Base-by-base conservation (phyloP, 2,329 filamentous ascomycete species). In the Emergomyces orientalis region DNA sequence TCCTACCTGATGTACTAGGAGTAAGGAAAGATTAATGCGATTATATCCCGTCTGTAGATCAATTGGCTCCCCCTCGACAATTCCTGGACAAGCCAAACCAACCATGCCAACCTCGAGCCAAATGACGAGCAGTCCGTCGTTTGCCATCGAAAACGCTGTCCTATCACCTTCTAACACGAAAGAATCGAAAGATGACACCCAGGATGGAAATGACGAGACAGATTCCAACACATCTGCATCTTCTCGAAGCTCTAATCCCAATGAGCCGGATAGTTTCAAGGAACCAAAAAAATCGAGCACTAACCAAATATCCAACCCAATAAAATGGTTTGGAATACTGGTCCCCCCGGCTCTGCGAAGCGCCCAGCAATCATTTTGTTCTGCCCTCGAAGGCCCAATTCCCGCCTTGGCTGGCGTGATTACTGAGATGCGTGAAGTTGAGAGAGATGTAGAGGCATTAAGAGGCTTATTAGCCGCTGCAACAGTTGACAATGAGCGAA, bases 291-390 rank as follows among this genome's bases (percentile, higher is more conserved):
- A 41, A 22, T 13, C 54, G 9, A 41, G 37, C 2, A 14, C 8
- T 41, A 22, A 32, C 27, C 61, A 63, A 64, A 68, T 54, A 32
- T 72, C 70, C 57, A 75, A 82, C 63, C 79, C 80, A 8, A 67
- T 81, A 30, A 72, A 73, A 27, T 81, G 79, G 79, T 82, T 79
- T 66, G 80, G 79, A 6, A 77, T 81, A 49, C 70, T 82, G 14
- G 74, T 79, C 22, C 77, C 80, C 2, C 71, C 72, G 11, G 72
- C 77, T 30, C 71, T 82, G 43, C 77, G 77, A 62, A 72, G 64
- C 45, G 76, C 78, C 3, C 79, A 81, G 67, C 70, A 66, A 57
- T 74, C 73, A 17, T 82, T 82, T 64, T 71, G 68, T 8, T 66
- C 69, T n/a, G 76, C 72, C 17, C 67, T 79, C n/a, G 71, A 74